Conservation (phyloP, 2,329 filamentous ascomycete species). For the Metarhizium brunneum region DNA sequence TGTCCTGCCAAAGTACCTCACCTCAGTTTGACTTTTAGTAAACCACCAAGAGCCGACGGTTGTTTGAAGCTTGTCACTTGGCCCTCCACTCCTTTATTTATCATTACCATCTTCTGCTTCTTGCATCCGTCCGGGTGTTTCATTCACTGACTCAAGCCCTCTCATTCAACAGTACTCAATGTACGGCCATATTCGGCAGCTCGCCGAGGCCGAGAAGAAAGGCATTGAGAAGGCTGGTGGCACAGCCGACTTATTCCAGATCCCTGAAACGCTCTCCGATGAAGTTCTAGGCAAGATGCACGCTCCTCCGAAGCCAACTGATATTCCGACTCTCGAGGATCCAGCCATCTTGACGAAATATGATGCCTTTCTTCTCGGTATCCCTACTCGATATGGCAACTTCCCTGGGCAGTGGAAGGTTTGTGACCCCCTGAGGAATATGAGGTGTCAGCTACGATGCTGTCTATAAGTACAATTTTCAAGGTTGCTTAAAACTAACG, state of each 20-base stretch:
- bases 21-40: not conserved
- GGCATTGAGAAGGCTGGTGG: slow-evolving; percentile 86
- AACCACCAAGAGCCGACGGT: not conserved
- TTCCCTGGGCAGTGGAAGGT: slow-evolving; percentile 93
- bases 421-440: slow-evolving; percentile 4
- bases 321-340: slow-evolving; percentile 54
- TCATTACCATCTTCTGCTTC: not conserved
- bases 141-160: not conserved
- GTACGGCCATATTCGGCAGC: slow-evolving; percentile 79
- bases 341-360: slow-evolving; percentile 58
- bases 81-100: not conserved
- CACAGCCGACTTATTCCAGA: slow-evolving; percentile 72
- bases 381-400: slow-evolving; percentile 94
- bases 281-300: slow-evolving; percentile 88
- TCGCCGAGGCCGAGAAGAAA: slow-evolving; percentile 84
- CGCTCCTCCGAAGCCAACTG: slow-evolving; percentile 65
- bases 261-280: slow-evolving; percentile 75
- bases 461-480: not conserved
- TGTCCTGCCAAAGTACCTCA: slow-evolving; percentile 25
- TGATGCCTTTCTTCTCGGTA: slow-evolving; percentile 86
- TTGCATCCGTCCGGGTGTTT: not conserved
- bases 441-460: not conserved
- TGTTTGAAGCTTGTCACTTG: not conserved
- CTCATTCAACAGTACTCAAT: slow-evolving; percentile 62
- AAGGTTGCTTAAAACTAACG: not conserved